Evolutionary conservation across 106 monocot genomes (phyloP).

Genomic region (Allium fistulosum): DNA sequence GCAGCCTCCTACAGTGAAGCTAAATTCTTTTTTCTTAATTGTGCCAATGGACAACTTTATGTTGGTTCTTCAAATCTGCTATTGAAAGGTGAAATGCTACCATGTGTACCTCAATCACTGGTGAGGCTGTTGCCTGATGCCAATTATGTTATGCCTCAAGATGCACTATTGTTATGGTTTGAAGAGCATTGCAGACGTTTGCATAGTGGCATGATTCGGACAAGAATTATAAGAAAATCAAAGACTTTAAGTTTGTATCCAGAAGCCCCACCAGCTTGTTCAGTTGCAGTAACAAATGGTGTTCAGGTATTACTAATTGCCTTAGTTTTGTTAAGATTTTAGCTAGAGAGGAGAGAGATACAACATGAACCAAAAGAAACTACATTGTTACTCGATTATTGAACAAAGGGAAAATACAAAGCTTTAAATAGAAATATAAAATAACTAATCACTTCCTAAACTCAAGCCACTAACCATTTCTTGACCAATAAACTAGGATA

Average conservation of each 20-base stretch:
- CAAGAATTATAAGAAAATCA: slow-evolving; percentile 16
- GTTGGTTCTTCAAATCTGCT: slow-evolving; percentile 56
- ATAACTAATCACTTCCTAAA: too few species aligned
- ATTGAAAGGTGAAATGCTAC: slow-evolving; percentile 50
- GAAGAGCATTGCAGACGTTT: slow-evolving; percentile 78
- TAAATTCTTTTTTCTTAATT: slow-evolving; percentile 71
- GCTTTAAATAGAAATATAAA: too few species aligned
- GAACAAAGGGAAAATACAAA: too few species aligned
- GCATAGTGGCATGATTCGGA: slow-evolving; percentile 47
- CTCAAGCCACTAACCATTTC: too few species aligned
- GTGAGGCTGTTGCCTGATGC: slow-evolving; percentile 15
- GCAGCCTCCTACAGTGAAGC: slow-evolving; percentile 7
- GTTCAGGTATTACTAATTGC: slow-evolving; percentile 56
- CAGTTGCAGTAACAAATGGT: slow-evolving; percentile 77
- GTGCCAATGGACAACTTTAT: slow-evolving; percentile 57
- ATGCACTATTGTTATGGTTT: slow-evolving; percentile 79
- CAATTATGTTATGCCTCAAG: background rate
- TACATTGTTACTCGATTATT: too few species aligned
- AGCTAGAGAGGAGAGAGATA: too few species aligned
- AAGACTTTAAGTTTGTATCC: slow-evolving; percentile 64
- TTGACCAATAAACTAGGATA: too few species aligned
- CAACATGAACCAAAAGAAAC: too few species aligned
- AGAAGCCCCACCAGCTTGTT: slow-evolving; percentile 54
- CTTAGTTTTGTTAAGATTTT: background rate
- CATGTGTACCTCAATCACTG: slow-evolving; percentile 63